phyloP scores from a whole-genome alignment of 2,329 filamentous ascomycete species.

The Alternaria incomplexa region DNA sequence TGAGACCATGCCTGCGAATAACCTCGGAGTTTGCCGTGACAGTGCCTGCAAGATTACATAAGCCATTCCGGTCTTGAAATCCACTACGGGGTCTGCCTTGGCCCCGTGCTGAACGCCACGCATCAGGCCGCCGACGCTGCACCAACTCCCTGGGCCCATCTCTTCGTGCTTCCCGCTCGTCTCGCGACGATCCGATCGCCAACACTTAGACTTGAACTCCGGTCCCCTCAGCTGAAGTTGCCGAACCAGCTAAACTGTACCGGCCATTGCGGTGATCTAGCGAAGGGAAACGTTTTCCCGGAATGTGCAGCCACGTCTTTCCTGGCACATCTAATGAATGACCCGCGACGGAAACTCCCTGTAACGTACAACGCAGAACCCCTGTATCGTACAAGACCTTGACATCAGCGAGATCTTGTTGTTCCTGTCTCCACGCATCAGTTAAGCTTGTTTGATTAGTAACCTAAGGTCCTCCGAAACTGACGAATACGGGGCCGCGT shows the following conservation, averaged over 20 bases:
- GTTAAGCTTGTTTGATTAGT: background rate
- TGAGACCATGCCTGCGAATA: background rate
- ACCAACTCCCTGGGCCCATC: background rate
- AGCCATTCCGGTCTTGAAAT: background rate
- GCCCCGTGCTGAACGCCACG: background rate
- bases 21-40: background rate
- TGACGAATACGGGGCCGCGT: background rate
- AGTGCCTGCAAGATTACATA: background rate
- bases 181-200: background rate
- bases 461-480: background rate
- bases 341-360: background rate
- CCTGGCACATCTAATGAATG: background rate
- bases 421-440: background rate
- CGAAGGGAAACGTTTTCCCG: background rate
- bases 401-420: background rate
- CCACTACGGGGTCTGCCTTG: background rate
- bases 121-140: background rate
- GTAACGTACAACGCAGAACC: background rate
- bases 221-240: background rate
- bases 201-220: background rate
- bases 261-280: background rate
- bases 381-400: background rate
- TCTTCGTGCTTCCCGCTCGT: background rate
- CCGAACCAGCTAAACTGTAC: background rate
- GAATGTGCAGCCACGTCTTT: background rate